Evolutionary conservation across 2,329 filamentous ascomycete species (phyloP).

Genomic region (Endothia cerciana): DNA sequence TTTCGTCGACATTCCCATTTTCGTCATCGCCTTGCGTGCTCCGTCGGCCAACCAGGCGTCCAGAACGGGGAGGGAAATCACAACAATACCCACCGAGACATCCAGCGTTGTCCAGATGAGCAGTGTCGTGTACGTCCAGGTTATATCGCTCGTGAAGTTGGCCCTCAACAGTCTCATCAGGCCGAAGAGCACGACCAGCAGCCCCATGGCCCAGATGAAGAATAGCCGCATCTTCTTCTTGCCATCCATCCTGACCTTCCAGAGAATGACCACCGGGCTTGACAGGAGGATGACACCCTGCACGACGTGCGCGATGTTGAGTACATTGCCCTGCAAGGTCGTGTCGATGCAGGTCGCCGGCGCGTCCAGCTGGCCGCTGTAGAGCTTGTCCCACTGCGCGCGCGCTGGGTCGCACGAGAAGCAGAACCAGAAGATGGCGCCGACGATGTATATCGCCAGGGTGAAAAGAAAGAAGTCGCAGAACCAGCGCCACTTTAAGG

Average conservation of each 20-base stretch:
- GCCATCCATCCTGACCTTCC: conserved; percentile 38
- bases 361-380: conserved; percentile 32
- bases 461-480: conserved; percentile 39
- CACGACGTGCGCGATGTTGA: conserved; percentile 40
- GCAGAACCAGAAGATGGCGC: conserved; percentile 38
- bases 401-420: conserved; percentile 37
- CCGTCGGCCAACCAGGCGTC: conserved; percentile 31
- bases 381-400: conserved; percentile 36
- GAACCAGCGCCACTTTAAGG: conserved; percentile 36
- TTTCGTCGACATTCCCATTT: conserved; percentile 10
- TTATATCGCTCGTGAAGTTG: conserved; percentile 31
- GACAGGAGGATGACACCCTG: conserved; percentile 41
- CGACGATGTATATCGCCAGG: conserved; percentile 36
- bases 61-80: conserved; percentile 41
- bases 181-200: conserved; percentile 37
- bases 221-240: conserved; percentile 39
- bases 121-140: conserved; percentile 36
- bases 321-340: conserved; percentile 31
- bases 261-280: conserved; percentile 41
- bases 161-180: conserved; percentile 36
- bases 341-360: conserved; percentile 32
- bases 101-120: conserved; percentile 40
- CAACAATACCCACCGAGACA: conserved; percentile 38
- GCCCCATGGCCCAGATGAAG: conserved; percentile 39
- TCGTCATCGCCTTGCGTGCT: conserved; percentile 18